A percentile compares a stretch with the other conserved stretches of the same genome.
Conservation (phyloP, 371 early-diverging fungal genomes). For the Caulochytrium protostelioides region DNA sequence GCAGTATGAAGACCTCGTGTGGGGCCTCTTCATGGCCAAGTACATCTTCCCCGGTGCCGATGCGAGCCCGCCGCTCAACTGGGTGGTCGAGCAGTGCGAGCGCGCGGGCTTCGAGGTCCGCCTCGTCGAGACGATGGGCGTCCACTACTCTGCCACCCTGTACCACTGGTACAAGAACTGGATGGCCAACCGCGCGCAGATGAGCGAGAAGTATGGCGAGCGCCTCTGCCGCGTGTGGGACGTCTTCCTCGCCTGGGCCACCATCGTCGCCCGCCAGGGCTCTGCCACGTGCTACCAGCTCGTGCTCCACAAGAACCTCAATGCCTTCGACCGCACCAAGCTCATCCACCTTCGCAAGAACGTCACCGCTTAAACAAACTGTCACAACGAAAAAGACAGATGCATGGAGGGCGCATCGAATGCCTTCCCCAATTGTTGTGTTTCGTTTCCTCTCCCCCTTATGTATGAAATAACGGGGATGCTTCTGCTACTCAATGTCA, state of each 20-base stretch:
- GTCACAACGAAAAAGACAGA: too few relatives aligned
- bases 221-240: constrained; percentile 40
- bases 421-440: too few relatives aligned
- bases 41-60: constrained; percentile 97
- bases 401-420: too few relatives aligned
- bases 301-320: constrained; percentile 84
- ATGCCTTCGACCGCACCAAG: constrained; percentile 55
- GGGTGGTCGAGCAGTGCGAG: constrained; percentile 67
- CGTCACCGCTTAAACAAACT: too few relatives aligned
- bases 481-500: too few relatives aligned
- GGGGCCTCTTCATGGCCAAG: constrained; percentile 92
- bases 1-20: constrained; percentile 73
- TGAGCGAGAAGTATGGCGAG: constrained; percentile 65
- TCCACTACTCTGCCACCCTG: constrained; percentile 90
- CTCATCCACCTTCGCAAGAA: too few relatives aligned
- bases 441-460: too few relatives aligned
- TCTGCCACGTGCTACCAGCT: constrained; percentile 90
- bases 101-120: constrained; percentile 77
- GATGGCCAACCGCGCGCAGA: constrained; percentile 69
- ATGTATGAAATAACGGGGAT: too few relatives aligned
- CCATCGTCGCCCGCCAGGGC: constrained; percentile 83
- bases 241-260: constrained; percentile 88
- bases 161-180: constrained; percentile 92
- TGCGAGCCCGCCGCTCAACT: constrained; percentile 84
- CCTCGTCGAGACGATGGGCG: constrained; percentile 66